Conservation (phyloP, 495 filamentous ascomycete species). For the Tuber calosporum region DNA sequence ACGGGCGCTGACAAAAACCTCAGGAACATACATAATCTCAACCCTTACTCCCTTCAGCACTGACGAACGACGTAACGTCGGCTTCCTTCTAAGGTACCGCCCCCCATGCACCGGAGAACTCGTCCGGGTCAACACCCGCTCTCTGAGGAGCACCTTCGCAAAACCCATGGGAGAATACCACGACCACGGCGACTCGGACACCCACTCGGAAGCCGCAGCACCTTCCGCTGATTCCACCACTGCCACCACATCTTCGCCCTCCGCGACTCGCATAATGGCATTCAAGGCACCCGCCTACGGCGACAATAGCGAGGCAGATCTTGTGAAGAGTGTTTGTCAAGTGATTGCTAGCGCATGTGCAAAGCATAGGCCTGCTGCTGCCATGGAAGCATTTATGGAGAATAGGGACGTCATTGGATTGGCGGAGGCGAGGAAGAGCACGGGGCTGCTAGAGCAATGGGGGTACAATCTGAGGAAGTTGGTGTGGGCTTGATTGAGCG, state of each 20-base stretch:
- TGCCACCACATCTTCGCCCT: slow-evolving; percentile 23
- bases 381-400: slow-evolving; percentile 49
- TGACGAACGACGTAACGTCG: slow-evolving; percentile 72
- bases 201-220: slow-evolving; percentile 26
- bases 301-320: slow-evolving; percentile 6
- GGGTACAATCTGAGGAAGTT: slow-evolving; percentile 83
- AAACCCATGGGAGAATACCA: slow-evolving; percentile 6
- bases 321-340: slow-evolving; percentile 26
- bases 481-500: slow-evolving; percentile 65
- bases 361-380: background rate
- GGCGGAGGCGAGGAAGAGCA: slow-evolving; percentile 78
- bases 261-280: slow-evolving; percentile 49
- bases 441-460: slow-evolving; percentile 74
- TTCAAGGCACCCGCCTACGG: slow-evolving; percentile 47
- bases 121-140: slow-evolving; percentile 73
- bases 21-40: slow-evolving; percentile 75
- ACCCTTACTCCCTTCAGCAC: slow-evolving; percentile 65
- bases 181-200: slow-evolving; percentile 11
- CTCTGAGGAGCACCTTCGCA: slow-evolving; percentile 55
- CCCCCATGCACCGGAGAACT: slow-evolving; percentile 53
- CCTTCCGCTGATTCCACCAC: background rate
- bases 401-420: slow-evolving; percentile 71
- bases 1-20: background rate
- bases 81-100: slow-evolving; percentile 69
- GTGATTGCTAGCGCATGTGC: slow-evolving; percentile 49